These are phyloP conservation scores for Suhomyces terraborum DNA, from an alignment of 1,139 yeast species.

Conservation along the genomic window DNA sequence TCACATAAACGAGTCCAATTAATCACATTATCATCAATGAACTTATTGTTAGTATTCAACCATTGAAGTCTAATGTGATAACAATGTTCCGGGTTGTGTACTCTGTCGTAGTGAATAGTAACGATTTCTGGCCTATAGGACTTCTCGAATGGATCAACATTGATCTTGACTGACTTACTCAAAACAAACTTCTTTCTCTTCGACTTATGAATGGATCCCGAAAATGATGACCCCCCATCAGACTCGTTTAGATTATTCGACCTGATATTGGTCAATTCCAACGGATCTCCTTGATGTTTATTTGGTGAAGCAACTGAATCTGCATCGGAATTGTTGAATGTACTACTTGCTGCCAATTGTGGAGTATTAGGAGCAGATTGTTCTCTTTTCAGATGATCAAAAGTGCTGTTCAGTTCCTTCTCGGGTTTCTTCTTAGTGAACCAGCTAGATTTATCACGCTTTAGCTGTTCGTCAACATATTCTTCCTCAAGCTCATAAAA, in stretches of 20 bases:
- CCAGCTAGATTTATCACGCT: constrained; percentile 31
- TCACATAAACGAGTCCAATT: constrained; percentile 84
- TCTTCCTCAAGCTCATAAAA: constrained; percentile 74
- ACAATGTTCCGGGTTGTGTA: constrained; percentile 94
- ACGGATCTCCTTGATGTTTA: constrained; percentile 20
- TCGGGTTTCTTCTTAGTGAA: constrained; percentile 32
- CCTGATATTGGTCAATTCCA: constrained; percentile 29
- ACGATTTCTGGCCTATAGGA: constrained; percentile 80
- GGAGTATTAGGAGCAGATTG: constrained; percentile 18
- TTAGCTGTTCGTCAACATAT: constrained; percentile 42
- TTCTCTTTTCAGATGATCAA: background rate
- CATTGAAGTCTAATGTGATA: constrained; percentile 91
- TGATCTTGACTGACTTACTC: constrained; percentile 64
- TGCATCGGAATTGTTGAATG: constrained; percentile 32
- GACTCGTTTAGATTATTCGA: constrained; percentile 30
- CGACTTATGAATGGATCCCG: constrained; percentile 31
- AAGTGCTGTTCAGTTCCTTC: constrained; percentile 1
- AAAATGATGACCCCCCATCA: constrained; percentile 35
- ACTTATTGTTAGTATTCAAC: constrained; percentile 85
- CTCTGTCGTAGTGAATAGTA: constrained; percentile 85
- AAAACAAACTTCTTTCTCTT: constrained; percentile 44
- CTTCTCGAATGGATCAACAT: constrained; percentile 71
- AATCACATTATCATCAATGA: constrained; percentile 84
- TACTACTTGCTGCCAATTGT: constrained; percentile 18
- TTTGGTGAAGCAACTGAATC: constrained; percentile 33